Evolutionary conservation across 139 green algal species (phyloP), one percentile per base, ranked within the genome.

Genomic region (Picochlorum sp.): DNA sequence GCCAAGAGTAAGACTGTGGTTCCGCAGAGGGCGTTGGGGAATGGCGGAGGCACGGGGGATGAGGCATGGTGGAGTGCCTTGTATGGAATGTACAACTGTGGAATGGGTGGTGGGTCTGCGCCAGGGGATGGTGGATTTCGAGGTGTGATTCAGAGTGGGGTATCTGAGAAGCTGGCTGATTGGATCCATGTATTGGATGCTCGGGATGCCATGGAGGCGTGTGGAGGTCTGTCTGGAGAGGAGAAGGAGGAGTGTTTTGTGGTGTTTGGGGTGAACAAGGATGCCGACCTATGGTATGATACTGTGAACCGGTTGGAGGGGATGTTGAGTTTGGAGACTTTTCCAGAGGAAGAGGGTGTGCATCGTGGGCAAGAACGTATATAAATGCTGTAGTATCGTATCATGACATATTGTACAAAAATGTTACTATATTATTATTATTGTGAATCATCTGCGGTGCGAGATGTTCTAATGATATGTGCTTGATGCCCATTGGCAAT

Each of bases 171-270:
- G 3, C 16, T 51, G 45, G 45, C 15, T 20, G 58, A 65, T 23
- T 18, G n/a, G 13, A 26, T 65, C 13, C 7, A 10, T 52, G 23
- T 65, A 9, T 65, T 50, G n/a, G 58, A 65, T 15, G 58, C 58
- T 24, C 34, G 64, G 8, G 70, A 77, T 57, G 70, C 70, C 4
- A 34, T 77, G 30, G 70, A 77, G 57, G 57, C 60, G 6, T 77
- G 70, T 58, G 45, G 23, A 55, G 63, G 63, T 4, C 70, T 77
- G 32, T 67, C 34, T 21, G 70, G 58, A 51, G 64, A 72, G 13
- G 52, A 49, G 20, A 71, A 71, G 14, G 54, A 52, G 23, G 65
- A 62, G 8, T 71, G 65, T 45, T 71, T 45, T 62, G 28, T 32
- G 11, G 15, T 77, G 7, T 77, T 77, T 47, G 65, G 65, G 2